Evolutionary conservation across 2,329 filamentous ascomycete genomes (phyloP).

Genomic region (Microsporum audouinii): DNA sequence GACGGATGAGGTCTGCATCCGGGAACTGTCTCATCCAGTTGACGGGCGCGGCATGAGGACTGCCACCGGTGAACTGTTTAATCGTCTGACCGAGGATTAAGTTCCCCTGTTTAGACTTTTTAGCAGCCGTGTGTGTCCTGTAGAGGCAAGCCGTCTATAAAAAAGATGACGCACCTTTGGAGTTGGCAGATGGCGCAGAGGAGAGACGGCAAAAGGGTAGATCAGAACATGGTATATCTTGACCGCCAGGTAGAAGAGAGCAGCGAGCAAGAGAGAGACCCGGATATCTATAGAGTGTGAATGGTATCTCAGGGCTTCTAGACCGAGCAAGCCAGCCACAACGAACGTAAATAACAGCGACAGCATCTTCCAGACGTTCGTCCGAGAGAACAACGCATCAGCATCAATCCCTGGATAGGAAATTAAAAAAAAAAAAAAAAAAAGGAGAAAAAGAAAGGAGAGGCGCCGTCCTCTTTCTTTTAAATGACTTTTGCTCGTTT

Average conservation of each 20-base stretch:
- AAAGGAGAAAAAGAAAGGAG: too few species aligned
- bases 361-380: not conserved
- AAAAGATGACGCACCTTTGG: conserved; percentile 1
- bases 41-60: not conserved
- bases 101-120: not conserved
- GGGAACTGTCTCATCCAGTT: conserved; percentile 6
- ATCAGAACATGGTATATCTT: not conserved
- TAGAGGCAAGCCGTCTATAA: not conserved
- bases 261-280: not conserved
- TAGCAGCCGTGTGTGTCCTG: not conserved
- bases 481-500: too few species aligned
- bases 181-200: conserved; percentile 3
- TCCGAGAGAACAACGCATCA: too few species aligned
- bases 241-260: not conserved
- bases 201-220: conserved; percentile 2
- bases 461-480: too few species aligned
- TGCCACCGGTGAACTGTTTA: not conserved
- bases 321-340: not conserved
- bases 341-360: not conserved
- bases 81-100: conserved; percentile 4
- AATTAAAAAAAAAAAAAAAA: too few species aligned
- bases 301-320: not conserved
- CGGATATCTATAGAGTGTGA: not conserved
- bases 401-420: too few species aligned
- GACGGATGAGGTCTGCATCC: conserved; percentile 5